A percentile compares a stretch with the other conserved stretches of the same genome.
Conservation (phyloP, 192 early-diverging fungal genomes). For the Coemansia sp. region DNA sequence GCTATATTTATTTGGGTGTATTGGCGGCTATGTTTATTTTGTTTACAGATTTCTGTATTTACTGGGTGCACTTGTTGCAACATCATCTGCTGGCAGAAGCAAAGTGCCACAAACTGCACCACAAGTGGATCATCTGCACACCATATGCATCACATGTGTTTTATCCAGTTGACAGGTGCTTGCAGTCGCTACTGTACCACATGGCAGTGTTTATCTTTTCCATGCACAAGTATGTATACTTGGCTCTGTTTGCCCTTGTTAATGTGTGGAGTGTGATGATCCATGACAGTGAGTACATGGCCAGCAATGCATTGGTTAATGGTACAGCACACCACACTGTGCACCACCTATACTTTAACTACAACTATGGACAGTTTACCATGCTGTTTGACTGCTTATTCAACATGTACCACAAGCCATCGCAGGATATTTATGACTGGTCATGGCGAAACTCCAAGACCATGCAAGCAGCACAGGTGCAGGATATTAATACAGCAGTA, state of each 20-base stretch:
- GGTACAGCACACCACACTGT: slow-evolving; percentile 95
- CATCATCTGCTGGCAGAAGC: slow-evolving; percentile 89
- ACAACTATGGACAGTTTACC: slow-evolving; percentile 99
- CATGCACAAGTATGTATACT: slow-evolving; percentile 86
- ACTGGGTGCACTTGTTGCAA: slow-evolving; percentile 92
- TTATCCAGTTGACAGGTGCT: slow-evolving; percentile 89
- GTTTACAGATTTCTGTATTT: slow-evolving; percentile 93
- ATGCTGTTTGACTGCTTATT: slow-evolving; percentile 87
- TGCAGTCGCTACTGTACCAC: slow-evolving; percentile 94
- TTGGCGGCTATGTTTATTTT: slow-evolving; percentile 74
- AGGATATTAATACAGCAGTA: slow-evolving; percentile 55
- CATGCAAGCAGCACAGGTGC: slow-evolving; percentile 64
- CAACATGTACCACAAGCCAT: slow-evolving; percentile 66
- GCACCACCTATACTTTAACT: slow-evolving; percentile 98
- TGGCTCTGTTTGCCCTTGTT: slow-evolving; percentile 82
- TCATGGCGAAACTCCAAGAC: slow-evolving; percentile 59
- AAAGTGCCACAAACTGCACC: slow-evolving; percentile 83
- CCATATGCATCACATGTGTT: slow-evolving; percentile 96
- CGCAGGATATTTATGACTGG: slow-evolving; percentile 62
- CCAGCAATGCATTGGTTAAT: slow-evolving; percentile 72
- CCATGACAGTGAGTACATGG: slow-evolving; percentile 87
- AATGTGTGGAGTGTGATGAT: slow-evolving; percentile 97
- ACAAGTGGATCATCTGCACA: slow-evolving; percentile 90
- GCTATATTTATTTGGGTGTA: slow-evolving; percentile 68
- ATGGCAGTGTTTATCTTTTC: slow-evolving; percentile 87